Base-by-base conservation (phyloP, 192 early-diverging fungal species). In the Geranomyces michiganensis region DNA sequence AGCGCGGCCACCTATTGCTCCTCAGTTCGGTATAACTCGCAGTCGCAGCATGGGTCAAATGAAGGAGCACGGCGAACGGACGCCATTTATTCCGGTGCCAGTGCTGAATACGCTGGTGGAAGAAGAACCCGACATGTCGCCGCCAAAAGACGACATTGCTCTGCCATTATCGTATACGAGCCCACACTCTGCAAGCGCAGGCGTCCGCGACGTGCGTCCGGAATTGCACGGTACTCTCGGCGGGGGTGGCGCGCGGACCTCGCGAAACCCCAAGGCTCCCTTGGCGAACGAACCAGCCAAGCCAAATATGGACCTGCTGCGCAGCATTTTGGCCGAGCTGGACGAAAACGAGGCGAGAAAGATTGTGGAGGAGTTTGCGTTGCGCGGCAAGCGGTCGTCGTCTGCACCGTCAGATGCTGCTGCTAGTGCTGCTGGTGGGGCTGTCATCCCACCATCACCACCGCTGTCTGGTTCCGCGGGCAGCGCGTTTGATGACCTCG, bases 261-360 rank as follows among this genome's bases (percentile, higher is more conserved):
- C 27, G 3, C 21, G n/a, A 33, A 31, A 27, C 15, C 32, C 33
- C 15, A 32, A 45, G n/a, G 47, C 48, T 15, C 43, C 17, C 48
- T 10, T 32, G 6, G 27, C 21, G 19, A 5, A 29, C 0, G 48
- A 56, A 68, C 43, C 60, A 6, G 56, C 31, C 62, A 60, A 60
- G 56, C 41, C 21, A 22, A 70, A 70, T 22, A 41, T 70, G 55
- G 68, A 70, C 24, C 43, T 70, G 24, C 56, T 70, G 21, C 68
- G 68, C 24, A 41, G 58, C 44, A 61, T 70, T 27, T 26, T 70
- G 17, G 68, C 68, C 43, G 68, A 70, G 41, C 56, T 70, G 41
- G 68, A 70, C 43, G 68, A 70, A 56, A 44, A 27, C 8, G 48
- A 68, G 17, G 56, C 59, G 9, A 30, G 33, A 30, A 43, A 70